These are phyloP conservation scores for Bryum argenteum DNA, from an alignment of 225 moss, liverwort and hornwort species.

Conservation along the genomic window DNA sequence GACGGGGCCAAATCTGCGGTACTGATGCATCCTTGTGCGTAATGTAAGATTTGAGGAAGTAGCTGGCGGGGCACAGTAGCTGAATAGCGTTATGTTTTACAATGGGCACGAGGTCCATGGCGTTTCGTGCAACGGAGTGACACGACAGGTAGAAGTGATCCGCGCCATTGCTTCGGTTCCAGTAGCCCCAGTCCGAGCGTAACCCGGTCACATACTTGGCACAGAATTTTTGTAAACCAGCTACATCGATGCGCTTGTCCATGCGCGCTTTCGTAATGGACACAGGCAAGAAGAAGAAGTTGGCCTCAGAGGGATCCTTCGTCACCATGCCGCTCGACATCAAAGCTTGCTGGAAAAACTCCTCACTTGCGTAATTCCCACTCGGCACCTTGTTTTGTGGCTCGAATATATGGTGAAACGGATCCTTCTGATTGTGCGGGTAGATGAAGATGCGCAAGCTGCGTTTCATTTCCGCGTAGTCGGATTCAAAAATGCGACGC, in stretches of 20 bases:
- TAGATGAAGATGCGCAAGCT: slow-evolving; percentile 72
- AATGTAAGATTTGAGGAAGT: slow-evolving; percentile 61
- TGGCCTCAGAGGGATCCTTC: slow-evolving; percentile 47
- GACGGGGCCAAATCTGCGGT: slow-evolving; percentile 76
- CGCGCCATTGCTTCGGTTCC: slow-evolving; percentile 66
- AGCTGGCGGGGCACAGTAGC: slow-evolving; percentile 75
- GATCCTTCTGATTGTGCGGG: slow-evolving; percentile 48
- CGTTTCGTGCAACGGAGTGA: slow-evolving; percentile 68
- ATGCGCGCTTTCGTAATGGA: slow-evolving; percentile 67
- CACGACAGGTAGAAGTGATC: slow-evolving; percentile 81
- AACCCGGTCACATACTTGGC: slow-evolving; percentile 51
- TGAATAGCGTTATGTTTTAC: slow-evolving; percentile 66
- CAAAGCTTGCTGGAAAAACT: slow-evolving; percentile 66
- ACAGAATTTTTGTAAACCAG: slow-evolving; percentile 55
- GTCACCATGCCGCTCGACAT: slow-evolving; percentile 60
- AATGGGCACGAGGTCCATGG: slow-evolving; percentile 51
- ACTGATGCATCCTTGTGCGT: slow-evolving; percentile 77
- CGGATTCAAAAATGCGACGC: slow-evolving; percentile 53
- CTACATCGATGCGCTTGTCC: slow-evolving; percentile 57
- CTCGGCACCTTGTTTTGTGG: slow-evolving; percentile 37
- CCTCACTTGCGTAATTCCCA: slow-evolving; percentile 83
- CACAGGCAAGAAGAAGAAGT: slow-evolving; percentile 71
- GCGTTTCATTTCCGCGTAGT: slow-evolving; percentile 72
- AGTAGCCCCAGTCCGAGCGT: slow-evolving; percentile 54
- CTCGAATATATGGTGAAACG: slow-evolving; percentile 54